Evolutionary conservation across 2,329 filamentous ascomycete species (phyloP).

Genomic region (Botrytis deweyae): DNA sequence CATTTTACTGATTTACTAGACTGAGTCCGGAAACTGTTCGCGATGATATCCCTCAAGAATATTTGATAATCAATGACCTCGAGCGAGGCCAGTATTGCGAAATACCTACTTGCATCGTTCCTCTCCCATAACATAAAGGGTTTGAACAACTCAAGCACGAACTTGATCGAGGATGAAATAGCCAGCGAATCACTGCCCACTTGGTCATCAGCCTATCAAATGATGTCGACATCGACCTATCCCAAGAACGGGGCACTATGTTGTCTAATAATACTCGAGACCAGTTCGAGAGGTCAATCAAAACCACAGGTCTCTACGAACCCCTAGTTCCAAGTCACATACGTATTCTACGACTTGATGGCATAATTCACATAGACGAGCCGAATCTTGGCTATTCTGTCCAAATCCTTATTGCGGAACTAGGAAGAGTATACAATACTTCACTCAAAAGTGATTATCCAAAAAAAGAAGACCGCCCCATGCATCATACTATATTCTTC

Average conservation of each 20-base stretch:
- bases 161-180: no score
- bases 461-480: not conserved
- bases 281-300: not conserved
- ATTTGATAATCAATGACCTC: no score
- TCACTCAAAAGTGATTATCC: not conserved
- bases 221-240: not conserved
- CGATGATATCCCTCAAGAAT: no score
- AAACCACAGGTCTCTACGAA: not conserved
- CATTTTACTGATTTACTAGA: no score
- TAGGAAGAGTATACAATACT: not conserved
- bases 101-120: no score
- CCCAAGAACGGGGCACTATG: not conserved
- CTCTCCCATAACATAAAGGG: no score
- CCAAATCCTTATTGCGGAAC: no score
- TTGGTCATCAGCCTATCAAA: not conserved
- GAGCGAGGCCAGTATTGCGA: no score
- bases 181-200: no score
- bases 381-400: no score
- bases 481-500: not conserved
- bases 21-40: not conserved
- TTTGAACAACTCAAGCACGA: no score
- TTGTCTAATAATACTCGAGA: not conserved
- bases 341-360: not conserved
- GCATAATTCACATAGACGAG: no score
- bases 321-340: not conserved